These are phyloP conservation scores for Eragrostis curvula DNA, from an alignment of 176 grass and related monocot species.

Conservation along the genomic window DNA sequence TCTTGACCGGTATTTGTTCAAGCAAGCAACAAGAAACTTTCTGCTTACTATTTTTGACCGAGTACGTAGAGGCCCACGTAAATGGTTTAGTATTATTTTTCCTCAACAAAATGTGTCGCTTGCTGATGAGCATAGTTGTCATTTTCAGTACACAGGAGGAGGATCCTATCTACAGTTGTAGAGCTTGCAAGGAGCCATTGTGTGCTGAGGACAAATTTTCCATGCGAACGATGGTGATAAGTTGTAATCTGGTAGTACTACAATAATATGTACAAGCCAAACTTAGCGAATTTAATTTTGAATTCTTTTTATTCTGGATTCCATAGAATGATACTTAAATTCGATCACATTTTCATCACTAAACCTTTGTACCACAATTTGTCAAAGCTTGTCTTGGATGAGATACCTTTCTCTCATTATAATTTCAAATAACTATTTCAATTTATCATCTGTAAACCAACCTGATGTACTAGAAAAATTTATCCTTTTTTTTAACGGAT, in stretches of 20 bases:
- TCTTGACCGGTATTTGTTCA: slow-evolving; percentile 42
- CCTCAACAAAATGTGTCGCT: slow-evolving; percentile 40
- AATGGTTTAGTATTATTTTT: not conserved
- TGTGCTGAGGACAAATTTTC: slow-evolving; percentile 12
- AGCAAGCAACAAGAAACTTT: slow-evolving; percentile 20
- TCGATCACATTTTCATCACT: not conserved
- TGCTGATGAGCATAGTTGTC: slow-evolving; percentile 47
- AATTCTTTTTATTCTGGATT: not conserved
- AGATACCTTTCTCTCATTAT: too few species aligned
- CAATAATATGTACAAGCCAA: not conserved
- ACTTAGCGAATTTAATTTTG: not conserved
- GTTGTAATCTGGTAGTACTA: not conserved
- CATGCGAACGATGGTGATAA: not conserved
- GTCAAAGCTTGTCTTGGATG: not conserved
- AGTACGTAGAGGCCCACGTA: slow-evolving; percentile 19
- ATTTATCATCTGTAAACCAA: not conserved
- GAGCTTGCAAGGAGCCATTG: not conserved
- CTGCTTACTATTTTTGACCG: slow-evolving; percentile 27
- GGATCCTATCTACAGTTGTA: slow-evolving; percentile 30
- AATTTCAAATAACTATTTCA: not conserved
- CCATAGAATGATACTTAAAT: not conserved
- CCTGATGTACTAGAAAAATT: not conserved
- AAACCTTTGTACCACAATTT: not conserved
- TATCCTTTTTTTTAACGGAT: too few species aligned
- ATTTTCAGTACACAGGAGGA: slow-evolving; percentile 22